A percentile compares a stretch with the other conserved stretches of the same genome.
These are phyloP conservation scores for Gaeumannomyces tritici DNA, from an alignment of 2,329 filamentous ascomycete species.

Conservation along the genomic window DNA sequence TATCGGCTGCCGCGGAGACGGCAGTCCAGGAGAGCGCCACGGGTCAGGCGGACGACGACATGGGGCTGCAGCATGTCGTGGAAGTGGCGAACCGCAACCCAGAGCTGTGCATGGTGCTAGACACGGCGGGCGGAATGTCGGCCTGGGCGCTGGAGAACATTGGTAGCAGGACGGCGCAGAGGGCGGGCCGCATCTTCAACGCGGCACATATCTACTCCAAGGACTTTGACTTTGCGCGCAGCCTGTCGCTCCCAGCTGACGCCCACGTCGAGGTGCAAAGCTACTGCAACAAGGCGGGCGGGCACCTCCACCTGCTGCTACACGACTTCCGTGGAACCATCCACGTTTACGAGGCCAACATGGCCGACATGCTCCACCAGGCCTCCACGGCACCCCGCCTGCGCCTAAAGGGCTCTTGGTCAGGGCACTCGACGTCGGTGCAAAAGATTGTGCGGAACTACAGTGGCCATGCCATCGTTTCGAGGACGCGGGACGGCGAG, in stretches of 20 bases:
- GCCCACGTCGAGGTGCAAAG: conserved; percentile 53
- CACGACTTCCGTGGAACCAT: conserved; percentile 83
- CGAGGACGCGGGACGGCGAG: conserved; percentile 69
- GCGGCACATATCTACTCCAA: conserved; percentile 65
- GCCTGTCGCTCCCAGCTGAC: conserved; percentile 12
- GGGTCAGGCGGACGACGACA: conserved; percentile 48
- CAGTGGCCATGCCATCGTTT: conserved; percentile 70
- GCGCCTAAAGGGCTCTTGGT: conserved; percentile 59
- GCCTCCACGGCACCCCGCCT: conserved; percentile 49
- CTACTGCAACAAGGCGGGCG: conserved; percentile 58
- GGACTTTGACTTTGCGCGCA: conserved; percentile 33
- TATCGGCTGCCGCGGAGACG: conserved; percentile 66
- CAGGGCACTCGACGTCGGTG: conserved; percentile 71
- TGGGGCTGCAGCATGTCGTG: conserved; percentile 73
- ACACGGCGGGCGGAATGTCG: conserved; percentile 78
- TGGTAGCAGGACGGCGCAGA: conserved; percentile 28
- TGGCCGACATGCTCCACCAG: conserved; percentile 75
- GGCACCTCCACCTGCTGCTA: conserved; percentile 61
- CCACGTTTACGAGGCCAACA: conserved; percentile 67
- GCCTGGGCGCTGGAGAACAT: conserved; percentile 90
- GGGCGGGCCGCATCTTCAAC: conserved; percentile 56
- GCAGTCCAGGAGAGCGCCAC: conserved; percentile 55
- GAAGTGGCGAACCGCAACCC: conserved; percentile 77
- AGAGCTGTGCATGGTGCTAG: conserved; percentile 79
- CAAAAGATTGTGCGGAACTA: conserved; percentile 82